These are phyloP conservation scores for Fusarium pilosicola DNA, from an alignment of 2,329 filamentous ascomycete genomes.

Conservation along the genomic window DNA sequence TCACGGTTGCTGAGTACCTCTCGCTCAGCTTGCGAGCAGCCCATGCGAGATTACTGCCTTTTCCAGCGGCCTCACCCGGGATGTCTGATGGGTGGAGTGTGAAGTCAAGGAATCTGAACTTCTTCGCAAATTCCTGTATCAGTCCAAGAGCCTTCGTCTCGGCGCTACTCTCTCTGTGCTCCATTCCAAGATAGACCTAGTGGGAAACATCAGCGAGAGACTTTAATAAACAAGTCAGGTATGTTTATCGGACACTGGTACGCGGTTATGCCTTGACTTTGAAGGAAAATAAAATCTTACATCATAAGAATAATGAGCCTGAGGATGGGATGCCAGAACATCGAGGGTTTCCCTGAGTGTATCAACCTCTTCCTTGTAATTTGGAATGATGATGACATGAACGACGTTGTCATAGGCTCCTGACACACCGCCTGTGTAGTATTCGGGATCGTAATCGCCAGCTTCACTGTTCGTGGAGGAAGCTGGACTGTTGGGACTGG, in stretches of 20 bases:
- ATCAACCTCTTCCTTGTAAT: constrained; percentile 78
- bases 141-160: constrained; percentile 70
- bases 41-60: constrained; percentile 80
- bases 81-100: constrained; percentile 74
- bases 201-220: constrained; percentile 4
- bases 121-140: constrained; percentile 70
- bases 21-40: constrained; percentile 73
- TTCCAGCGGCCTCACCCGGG: constrained; percentile 75
- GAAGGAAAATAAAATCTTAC: constrained; percentile 60
- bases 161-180: constrained; percentile 70
- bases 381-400: constrained; percentile 76
- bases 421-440: constrained; percentile 57
- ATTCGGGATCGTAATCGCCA: constrained; percentile 60
- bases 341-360: constrained; percentile 75
- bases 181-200: constrained; percentile 78
- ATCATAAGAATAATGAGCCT: constrained; percentile 73
- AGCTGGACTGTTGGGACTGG: constrained; percentile 55
- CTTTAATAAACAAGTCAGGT: background rate
- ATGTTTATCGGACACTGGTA: background rate
- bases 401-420: constrained; percentile 59
- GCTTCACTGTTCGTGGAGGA: constrained; percentile 62
- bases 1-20: constrained; percentile 62
- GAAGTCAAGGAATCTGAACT: constrained; percentile 73
- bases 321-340: constrained; percentile 73
- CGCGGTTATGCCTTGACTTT: no score